Evolutionary conservation across 1,139 yeast species (phyloP).

Genomic region (Pneumocystis sp.): DNA sequence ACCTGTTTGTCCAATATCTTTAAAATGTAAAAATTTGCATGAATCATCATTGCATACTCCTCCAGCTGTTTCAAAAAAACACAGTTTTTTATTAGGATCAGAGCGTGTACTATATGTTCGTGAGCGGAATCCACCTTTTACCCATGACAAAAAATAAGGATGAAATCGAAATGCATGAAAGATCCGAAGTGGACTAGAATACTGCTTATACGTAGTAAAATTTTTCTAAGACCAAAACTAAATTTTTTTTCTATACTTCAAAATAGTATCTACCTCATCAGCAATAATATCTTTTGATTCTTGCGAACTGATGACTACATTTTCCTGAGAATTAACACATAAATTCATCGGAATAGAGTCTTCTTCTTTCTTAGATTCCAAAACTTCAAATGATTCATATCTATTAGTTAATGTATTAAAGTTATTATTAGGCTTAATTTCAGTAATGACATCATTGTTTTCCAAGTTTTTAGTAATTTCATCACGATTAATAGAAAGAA

Average conservation of each 20-base stretch:
- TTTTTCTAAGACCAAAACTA: not conserved
- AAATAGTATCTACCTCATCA: not conserved
- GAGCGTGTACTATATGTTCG: constrained; percentile 10
- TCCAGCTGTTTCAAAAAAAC: constrained; percentile 12
- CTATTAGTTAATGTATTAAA: not conserved
- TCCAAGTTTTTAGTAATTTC: not conserved
- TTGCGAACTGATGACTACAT: not conserved
- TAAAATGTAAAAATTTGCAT: constrained; percentile 7
- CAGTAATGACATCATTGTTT: not conserved
- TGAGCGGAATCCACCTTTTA: constrained; percentile 7
- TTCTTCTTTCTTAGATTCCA: not conserved
- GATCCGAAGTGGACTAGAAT: constrained; percentile 5
- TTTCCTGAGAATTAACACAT: not conserved
- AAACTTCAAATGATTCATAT: not conserved
- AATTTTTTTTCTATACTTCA: not conserved
- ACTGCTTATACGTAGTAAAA: not conserved
- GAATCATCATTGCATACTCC: constrained; percentile 12
- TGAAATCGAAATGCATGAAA: constrained; percentile 9
- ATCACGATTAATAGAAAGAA: not conserved
- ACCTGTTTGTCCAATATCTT: constrained; percentile 4
- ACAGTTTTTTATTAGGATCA: constrained; percentile 8
- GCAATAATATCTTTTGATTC: not conserved
- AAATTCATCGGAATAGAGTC: not conserved
- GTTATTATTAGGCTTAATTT: not conserved
- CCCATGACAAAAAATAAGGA: constrained; percentile 5